A percentile compares a stretch with the other conserved stretches of the same genome.
These are phyloP conservation scores for Microcyclospora tardicrescens DNA, from an alignment of 2,329 filamentous ascomycete species.

Conservation along the genomic window DNA sequence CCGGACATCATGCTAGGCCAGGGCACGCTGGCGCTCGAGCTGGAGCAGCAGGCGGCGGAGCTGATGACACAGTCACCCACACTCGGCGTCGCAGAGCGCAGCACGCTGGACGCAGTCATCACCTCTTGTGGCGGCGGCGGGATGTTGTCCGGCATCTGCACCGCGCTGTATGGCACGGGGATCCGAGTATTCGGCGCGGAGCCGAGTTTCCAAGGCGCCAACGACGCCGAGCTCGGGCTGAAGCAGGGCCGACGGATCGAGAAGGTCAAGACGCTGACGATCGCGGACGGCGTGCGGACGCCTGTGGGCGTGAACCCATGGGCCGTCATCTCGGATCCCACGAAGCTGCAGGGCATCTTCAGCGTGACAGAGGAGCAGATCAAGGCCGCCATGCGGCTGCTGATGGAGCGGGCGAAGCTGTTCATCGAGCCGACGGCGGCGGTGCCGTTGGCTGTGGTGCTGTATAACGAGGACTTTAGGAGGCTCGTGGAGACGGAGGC, in stretches of 20 bases:
- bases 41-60: slow-evolving; percentile 57
- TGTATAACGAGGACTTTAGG: slow-evolving; percentile 79
- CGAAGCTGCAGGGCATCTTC: slow-evolving; percentile 58
- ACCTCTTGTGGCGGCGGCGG: slow-evolving; percentile 81
- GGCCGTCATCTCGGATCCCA: slow-evolving; percentile 57
- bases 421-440: slow-evolving; percentile 80
- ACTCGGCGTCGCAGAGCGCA: slow-evolving; percentile 13
- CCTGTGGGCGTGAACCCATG: slow-evolving; percentile 67
- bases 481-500: slow-evolving; percentile 55
- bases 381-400: slow-evolving; percentile 57
- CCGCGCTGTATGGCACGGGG: slow-evolving; percentile 57
- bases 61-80: slow-evolving; percentile 32
- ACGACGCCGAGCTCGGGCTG: slow-evolving; percentile 66
- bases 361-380: slow-evolving; percentile 76
- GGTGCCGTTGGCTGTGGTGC: slow-evolving; percentile 67
- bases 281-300: slow-evolving; percentile 80
- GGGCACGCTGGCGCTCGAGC: slow-evolving; percentile 76
- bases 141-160: slow-evolving; percentile 70
- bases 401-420: slow-evolving; percentile 79
- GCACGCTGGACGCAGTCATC: slow-evolving; percentile 44
- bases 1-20: slow-evolving; percentile 84
- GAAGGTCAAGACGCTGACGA: slow-evolving; percentile 60
- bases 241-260: slow-evolving; percentile 50
- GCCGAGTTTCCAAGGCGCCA: slow-evolving; percentile 67
- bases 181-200: slow-evolving; percentile 78